Evolutionary conservation across 2,329 filamentous ascomycete genomes (phyloP).

Genomic region (Pseudogymnoascus sp.): DNA sequence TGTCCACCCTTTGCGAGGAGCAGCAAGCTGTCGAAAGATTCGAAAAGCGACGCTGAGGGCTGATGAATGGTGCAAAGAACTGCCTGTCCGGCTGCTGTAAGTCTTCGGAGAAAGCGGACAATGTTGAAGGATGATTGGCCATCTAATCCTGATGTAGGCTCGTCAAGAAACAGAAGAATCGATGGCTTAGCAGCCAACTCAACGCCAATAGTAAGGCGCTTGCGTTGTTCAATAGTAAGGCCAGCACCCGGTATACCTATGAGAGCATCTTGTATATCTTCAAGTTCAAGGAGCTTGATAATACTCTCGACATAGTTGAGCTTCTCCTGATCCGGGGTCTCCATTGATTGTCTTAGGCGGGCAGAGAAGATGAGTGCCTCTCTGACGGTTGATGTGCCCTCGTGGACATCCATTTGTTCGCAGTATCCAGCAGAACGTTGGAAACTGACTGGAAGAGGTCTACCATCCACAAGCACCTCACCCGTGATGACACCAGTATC

Average conservation of each 20-base stretch:
- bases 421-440: slow-evolving; percentile 72
- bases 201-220: slow-evolving; percentile 55
- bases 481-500: slow-evolving; percentile 85
- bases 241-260: slow-evolving; percentile 58
- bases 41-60: slow-evolving; percentile 47
- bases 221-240: slow-evolving; percentile 56
- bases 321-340: slow-evolving; percentile 68
- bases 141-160: slow-evolving; percentile 58
- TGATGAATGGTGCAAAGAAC: slow-evolving; percentile 53
- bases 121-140: slow-evolving; percentile 59
- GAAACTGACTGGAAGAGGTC: slow-evolving; percentile 70
- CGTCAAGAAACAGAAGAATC: slow-evolving; percentile 56
- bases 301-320: slow-evolving; percentile 82
- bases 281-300: slow-evolving; percentile 53
- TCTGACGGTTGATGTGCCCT: slow-evolving; percentile 75
- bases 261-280: slow-evolving; percentile 59
- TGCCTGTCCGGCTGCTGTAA: slow-evolving; percentile 49
- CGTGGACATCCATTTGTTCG: slow-evolving; percentile 85
- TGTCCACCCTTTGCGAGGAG: slow-evolving; percentile 60
- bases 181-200: slow-evolving; percentile 51
- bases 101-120: slow-evolving; percentile 53
- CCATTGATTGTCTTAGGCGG: slow-evolving; percentile 72
- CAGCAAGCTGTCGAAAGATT: slow-evolving; percentile 53
- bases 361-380: slow-evolving; percentile 86
- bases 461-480: slow-evolving; percentile 64